Evolutionary conservation across 2,329 filamentous ascomycete species (phyloP), one percentile per base, ranked within the genome.

Genomic region (Monilinia vaccinii-corymbosi): DNA sequence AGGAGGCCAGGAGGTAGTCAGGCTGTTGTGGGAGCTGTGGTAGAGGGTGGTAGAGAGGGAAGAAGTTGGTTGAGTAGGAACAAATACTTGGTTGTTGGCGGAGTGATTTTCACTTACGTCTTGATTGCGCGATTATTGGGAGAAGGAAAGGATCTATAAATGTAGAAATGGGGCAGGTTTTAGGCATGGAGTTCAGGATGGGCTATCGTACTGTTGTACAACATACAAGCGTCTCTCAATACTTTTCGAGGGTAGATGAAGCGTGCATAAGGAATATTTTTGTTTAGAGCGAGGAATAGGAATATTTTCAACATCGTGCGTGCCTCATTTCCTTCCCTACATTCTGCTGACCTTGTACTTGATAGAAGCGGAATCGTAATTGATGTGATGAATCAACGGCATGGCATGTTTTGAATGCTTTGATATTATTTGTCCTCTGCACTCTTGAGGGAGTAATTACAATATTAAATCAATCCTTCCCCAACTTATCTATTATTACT

Each of bases 1-100:
- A 84, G 73, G 79, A 86, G 81, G 75, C 88, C 72, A 72, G 78
- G 75, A 42, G 79, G 79, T 10, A 84, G 81, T 67, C 76, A 76
- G 21, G 74, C 77, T 18, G 76, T 79, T 1, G 71, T 83, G 16
- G 82, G 79, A 3, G 81, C 78, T 10, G 83, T 95, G 0, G 87
- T 94, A n/a, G 89, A 93, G 66, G 90, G 89, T 76, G 73, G 89
- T 75, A 74, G 91, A 81, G 81, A 86, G 76, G 89, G 91, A 0
- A 85, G 91, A 67, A 84, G 90, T 61, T 97, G 91, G 90, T 73
- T 95, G 64, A 81, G 84, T 66, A 82, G 85, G 63, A 89, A 97
- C 75, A 94, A 91, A 75, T 78, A 92, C 64, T 79, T 88, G 69
- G 77, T 96, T 50, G 80, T 84, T 1, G 82, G 89, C 10, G 84